These are phyloP conservation scores for Oxytropis ochrocephala DNA, from an alignment of 306 rosid genomes.

Conservation along the genomic window DNA sequence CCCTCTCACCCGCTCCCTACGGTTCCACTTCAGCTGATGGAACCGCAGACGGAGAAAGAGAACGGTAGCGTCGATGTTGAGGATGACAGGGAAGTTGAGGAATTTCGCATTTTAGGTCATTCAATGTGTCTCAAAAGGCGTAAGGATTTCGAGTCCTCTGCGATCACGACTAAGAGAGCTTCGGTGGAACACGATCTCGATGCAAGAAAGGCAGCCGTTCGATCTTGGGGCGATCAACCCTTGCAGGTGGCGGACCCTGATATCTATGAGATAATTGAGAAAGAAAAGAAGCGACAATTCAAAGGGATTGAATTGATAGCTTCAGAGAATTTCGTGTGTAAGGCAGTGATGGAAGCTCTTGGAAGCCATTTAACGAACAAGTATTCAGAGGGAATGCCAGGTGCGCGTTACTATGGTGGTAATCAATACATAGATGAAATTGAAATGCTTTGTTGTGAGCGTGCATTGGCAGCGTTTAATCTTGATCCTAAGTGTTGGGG, in stretches of 20 bases:
- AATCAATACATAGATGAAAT: constrained; percentile 82
- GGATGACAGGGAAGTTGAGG: constrained; percentile 62
- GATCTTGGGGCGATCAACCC: constrained; percentile 67
- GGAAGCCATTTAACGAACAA: constrained; percentile 92
- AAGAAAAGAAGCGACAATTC: constrained; percentile 70
- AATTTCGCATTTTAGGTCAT: constrained; percentile 80
- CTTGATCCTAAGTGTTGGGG: constrained; percentile 74
- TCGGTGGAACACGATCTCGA: constrained; percentile 49
- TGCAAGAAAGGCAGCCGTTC: constrained; percentile 47
- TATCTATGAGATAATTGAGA: constrained; percentile 63
- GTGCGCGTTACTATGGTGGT: constrained; percentile 75
- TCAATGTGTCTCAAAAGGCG: constrained; percentile 81
- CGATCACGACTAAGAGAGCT: constrained; percentile 28
- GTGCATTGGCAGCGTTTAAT: constrained; percentile 67
- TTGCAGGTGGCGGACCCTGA: constrained; percentile 66
- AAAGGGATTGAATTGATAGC: constrained; percentile 85
- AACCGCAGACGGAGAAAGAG: constrained; percentile 37
- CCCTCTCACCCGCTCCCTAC: constrained; percentile 40
- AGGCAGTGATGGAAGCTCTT: constrained; percentile 83
- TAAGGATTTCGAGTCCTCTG: constrained; percentile 54
- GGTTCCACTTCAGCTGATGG: constrained; percentile 68
- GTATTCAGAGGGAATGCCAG: constrained; percentile 91
- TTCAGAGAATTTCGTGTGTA: constrained; percentile 83
- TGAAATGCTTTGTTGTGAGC: constrained; percentile 69
- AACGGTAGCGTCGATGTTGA: not conserved